Evolutionary conservation across 495 filamentous ascomycete species (phyloP), one percentile per base, ranked within the genome.

Genomic region (Aspergillus saccharolyticus): DNA sequence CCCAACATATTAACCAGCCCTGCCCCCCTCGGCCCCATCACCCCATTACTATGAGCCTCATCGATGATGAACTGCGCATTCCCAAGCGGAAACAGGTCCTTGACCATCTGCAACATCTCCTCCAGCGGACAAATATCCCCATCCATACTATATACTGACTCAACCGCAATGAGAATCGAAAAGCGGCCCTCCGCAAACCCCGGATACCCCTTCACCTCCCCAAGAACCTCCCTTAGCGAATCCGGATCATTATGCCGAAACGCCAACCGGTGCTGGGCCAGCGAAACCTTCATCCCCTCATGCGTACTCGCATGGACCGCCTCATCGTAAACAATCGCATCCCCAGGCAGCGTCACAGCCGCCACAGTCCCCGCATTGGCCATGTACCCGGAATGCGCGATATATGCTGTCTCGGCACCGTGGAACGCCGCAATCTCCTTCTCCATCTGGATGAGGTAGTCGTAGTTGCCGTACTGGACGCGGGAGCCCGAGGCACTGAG

Each of bases 101-200:
- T 78, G 0, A 86, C 81, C 1, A 79, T 60, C 8, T 71, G 62
- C 1, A 88, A 73, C 42, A 91, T 78, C 18, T 84, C 74, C 14
- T 66, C 61, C n/a, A 94, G 71, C 0, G 86, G 87, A 9, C 79
- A 80, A 10, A 89, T 63, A 68, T 91, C 88, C 0, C 89, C 89
- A 65, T 92, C 88, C 89, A 94, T 92, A 55, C 85, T 89, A 67
- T 94, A 94, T 16, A 91, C 70, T 2, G 80, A 79, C 63, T 94
- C 89, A 0, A 91, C 73, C 0, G 83, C 83, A 24, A 92, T 76
- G 60, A 92, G 85, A 3, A 79, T 69, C 61, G 72, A 76, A 5
- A 65, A 59, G 4, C 66, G 62, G 0, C 76, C 76, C 3, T 64
- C 45, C 24, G 51, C 45, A n/a, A 82, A 53, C 16, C 51, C 21